phyloP scores from a whole-genome alignment of 495 filamentous ascomycete genomes.

The Podospora appendiculata region DNA sequence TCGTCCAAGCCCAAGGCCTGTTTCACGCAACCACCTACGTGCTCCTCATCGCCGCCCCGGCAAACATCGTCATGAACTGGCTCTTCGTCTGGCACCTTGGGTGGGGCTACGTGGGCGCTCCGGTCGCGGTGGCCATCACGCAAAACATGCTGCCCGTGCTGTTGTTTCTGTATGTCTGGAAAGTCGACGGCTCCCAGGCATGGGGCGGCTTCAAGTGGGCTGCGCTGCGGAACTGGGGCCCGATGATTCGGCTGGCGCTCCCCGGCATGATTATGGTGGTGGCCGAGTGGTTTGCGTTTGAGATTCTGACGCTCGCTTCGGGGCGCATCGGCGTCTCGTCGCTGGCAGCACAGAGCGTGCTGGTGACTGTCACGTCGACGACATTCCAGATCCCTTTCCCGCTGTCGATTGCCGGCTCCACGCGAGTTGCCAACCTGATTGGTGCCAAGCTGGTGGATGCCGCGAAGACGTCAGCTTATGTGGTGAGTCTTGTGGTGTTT shows the following conservation, averaged over 20 bases:
- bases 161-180: slow-evolving; percentile 68
- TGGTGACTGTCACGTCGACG: slow-evolving; percentile 46
- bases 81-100: slow-evolving; percentile 66
- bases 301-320: slow-evolving; percentile 65
- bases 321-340: slow-evolving; percentile 62
- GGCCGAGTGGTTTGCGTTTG: slow-evolving; percentile 82
- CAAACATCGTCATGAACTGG: slow-evolving; percentile 62
- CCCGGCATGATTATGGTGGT: slow-evolving; percentile 85
- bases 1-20: slow-evolving; percentile 64
- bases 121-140: slow-evolving; percentile 76
- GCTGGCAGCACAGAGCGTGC: slow-evolving; percentile 55
- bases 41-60: slow-evolving; percentile 56
- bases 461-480: slow-evolving; percentile 62
- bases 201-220: slow-evolving; percentile 74
- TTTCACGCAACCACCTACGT: slow-evolving; percentile 64
- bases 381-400: slow-evolving; percentile 58
- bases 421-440: slow-evolving; percentile 57
- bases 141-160: slow-evolving; percentile 71
- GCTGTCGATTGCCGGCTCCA: slow-evolving; percentile 54
- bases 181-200: slow-evolving; percentile 68
- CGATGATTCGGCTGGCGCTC: slow-evolving; percentile 77
- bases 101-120: slow-evolving; percentile 78
- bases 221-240: slow-evolving; percentile 76
- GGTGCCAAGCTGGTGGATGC: slow-evolving; percentile 62
- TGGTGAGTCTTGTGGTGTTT: slow-evolving; percentile 32